Evolutionary conservation across 2,329 filamentous ascomycete genomes (phyloP), one percentile per base, ranked within the genome.

Genomic region (Leptographium lundbergii): DNA sequence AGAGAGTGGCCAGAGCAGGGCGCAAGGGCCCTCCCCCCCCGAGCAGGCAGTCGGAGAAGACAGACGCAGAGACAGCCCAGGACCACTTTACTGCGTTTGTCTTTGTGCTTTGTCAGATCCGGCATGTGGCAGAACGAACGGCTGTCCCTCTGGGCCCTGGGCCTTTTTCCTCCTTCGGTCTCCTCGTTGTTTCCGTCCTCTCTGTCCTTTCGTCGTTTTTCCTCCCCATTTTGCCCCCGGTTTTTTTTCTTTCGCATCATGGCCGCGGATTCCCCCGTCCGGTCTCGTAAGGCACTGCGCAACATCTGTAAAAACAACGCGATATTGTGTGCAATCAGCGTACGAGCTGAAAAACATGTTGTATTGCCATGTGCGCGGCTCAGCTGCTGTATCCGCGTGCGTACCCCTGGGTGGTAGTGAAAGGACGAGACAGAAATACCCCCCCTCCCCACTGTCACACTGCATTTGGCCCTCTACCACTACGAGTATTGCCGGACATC

Each of bases 1-100:
- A 60, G 39, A 29, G 50, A 56, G 32, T 64, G 63, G 63, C 47
- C 63, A 62, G 61, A 62, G 58, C 57, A 42, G 36, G 36, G 5
- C 13, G 17, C 42, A 54, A 39, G 14, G 25, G 2, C 24, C 13
- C 32, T 54, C 25, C 27, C 47, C 24, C 13, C 29, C 29, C 25
- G 36, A 34, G 36, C 22, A 42, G 14, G 3, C 3, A 27, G 24
- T 13, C 6, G 11, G 27, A 47, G n/a, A n/a, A n/a, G n/a, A n/a
- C n/a, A n/a, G n/a, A n/a, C n/a, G n/a, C n/a, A n/a, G n/a, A n/a
- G 24, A 32, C 9, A 27, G 14, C 24, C 14, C 25, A 22, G 25
- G 25, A 13, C 24, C 39, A 42, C 39, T 34, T 11, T 9, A 9
- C 6, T 34, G 32, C 32, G 32, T 22, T 45, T 9, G 42, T 45